phyloP scores from a whole-genome alignment of 306 rosid species.

The Lablab purpureus region DNA sequence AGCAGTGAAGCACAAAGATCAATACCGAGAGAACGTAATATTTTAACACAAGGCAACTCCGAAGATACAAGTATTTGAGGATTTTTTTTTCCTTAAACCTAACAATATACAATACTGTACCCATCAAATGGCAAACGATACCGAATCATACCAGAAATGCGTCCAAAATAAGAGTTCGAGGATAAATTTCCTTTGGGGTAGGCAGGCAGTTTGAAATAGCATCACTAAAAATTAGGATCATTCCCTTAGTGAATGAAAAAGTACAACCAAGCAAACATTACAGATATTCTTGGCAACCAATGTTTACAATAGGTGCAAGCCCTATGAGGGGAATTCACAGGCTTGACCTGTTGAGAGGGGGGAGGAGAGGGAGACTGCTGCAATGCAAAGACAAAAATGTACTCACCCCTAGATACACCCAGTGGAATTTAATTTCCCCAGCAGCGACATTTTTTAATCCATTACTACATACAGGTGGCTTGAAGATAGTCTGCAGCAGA shows the following conservation, averaged over 20 bases:
- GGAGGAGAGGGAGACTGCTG: not conserved
- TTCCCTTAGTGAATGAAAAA: not conserved
- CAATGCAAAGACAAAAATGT: slow-evolving; percentile 16
- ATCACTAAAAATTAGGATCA: not conserved
- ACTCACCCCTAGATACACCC: slow-evolving; percentile 43
- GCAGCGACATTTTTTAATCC: slow-evolving; percentile 40
- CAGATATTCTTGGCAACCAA: slow-evolving; percentile 19
- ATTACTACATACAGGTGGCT: slow-evolving; percentile 26
- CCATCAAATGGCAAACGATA: slow-evolving; percentile 14
- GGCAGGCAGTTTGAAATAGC: slow-evolving; percentile 19
- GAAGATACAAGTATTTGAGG: not conserved
- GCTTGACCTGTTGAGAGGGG: not conserved
- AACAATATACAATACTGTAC: not conserved
- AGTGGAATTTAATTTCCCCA: slow-evolving; percentile 31
- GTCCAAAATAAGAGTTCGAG: not conserved
- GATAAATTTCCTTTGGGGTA: not conserved
- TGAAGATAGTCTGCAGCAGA: slow-evolving; percentile 49
- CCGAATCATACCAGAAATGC: slow-evolving; percentile 16
- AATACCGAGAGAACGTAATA: not conserved
- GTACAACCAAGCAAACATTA: slow-evolving; percentile 5
- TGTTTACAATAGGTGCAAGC: slow-evolving; percentile 18
- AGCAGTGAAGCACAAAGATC: not conserved
- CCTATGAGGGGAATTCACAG: slow-evolving; percentile 24
- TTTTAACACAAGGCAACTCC: not conserved
- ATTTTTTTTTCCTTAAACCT: no score